Base-by-base conservation (phyloP, 2,329 filamentous ascomycete genomes). In the Monosporascus sp. region DNA sequence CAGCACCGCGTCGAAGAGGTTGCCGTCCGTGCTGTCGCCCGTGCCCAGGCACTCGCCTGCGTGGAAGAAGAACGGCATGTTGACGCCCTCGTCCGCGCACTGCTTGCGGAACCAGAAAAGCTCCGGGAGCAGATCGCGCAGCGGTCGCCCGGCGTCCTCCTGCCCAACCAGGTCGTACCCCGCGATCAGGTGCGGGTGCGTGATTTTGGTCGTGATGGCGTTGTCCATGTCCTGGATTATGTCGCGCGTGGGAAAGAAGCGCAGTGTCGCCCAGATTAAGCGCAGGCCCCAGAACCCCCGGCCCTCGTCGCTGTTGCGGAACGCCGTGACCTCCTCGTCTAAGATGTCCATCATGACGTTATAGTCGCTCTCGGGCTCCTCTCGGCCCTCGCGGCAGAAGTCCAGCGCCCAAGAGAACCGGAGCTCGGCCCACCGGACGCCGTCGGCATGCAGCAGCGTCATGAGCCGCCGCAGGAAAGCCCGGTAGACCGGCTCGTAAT, bases 51-150 rank as follows among this genome's bases (percentile, higher is more conserved):
- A 90, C 71, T 97, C 92, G 58, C 92, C 93, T 0, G 93, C 92
- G 68, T 97, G 92, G 75, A 97, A 95, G 76, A 96, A 96, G 75
- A 97, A 96, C 1, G 93, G 93, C 9, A 99, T 84, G 48, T 90
- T 83, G 38, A 97, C 81, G 2, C 81, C 83, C 63, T 90, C 86
- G 65, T 89, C 79, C 1, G 83, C 81, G 68, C 91, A 97, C 62
- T 87, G 83, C 69, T 93, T 92, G 58, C 86, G 85, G 78, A 97
- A 97, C 90, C 90, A 97, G 70, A 97, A 93, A 0, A 97, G 75
- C 64, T 96, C 84, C 0, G 92, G 91, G 0, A 93, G 79, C 3
- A 96, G 73, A 60, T 94, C 88, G 31, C 80, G 78, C 25, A 97
- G 80, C 0, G 90, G 80, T 14, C 89, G 82, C 1, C 91, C 92